Evolutionary conservation across 2,329 filamentous ascomycete genomes (phyloP), one percentile per base, ranked within the genome.

Genomic region (Chlorencoelia australis): DNA sequence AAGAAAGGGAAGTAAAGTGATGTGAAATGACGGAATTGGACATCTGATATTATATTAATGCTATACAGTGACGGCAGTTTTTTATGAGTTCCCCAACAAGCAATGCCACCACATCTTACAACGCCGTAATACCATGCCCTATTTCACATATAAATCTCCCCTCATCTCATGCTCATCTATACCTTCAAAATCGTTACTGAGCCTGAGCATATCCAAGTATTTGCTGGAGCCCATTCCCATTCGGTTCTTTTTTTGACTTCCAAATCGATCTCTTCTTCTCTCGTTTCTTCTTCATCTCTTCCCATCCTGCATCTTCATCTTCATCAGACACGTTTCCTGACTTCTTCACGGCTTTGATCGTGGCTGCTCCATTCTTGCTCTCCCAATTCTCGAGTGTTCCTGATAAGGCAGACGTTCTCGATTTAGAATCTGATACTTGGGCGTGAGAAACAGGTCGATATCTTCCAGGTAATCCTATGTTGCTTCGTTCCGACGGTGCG

Each of bases 401-500:
- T n/a, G 49, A 53, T 49, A 58, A 50, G 40, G 48, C 47, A 16
- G 53, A 42, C 25, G 55, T 43, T 43, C 53, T 30, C 20, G 51
- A 56, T 46, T 49, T 58, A 50, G 44, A 59, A 47, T 52, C 45
- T 7, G 37, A 26, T 3, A 59, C 54, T 6, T 65, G 67, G 37
- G 70, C 65, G 27, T 81, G 79, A 0, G 84, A 87, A 1, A 96
- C 89, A 2, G 91, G 87, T 30, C 91, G 75, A 62, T 98, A 98
- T 29, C 91, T 78, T 20, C 85, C 80, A 7, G 91, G 87, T 35
- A 94, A 71, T 11, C 91, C 91, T 43, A 95, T 67, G 57, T 93
- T 96, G 67, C 88, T 96, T 43, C 91, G 81, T 63, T 96, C 91
- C 4, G 86, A 94, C 1, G 91, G 91, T 2, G 91, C 89, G 48